Conservation (phyloP, 768 basidiomycete genomes). For the Cyclocybe cylindracea region DNA sequence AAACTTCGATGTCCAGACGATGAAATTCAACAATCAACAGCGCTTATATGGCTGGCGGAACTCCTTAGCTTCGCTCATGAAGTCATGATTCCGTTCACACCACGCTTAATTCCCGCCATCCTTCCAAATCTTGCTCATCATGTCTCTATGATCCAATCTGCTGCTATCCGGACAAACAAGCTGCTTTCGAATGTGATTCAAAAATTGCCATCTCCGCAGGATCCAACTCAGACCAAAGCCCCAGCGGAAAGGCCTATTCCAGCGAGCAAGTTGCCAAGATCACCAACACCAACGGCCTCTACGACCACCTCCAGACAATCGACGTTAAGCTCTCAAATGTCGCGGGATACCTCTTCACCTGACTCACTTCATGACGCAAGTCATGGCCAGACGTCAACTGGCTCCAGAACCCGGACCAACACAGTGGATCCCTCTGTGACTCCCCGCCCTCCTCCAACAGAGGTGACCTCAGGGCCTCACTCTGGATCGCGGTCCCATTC, state of each 20-base stretch:
- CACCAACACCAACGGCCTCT: conserved; percentile 56
- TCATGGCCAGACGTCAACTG: conserved; percentile 11
- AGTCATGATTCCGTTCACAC: conserved; percentile 93
- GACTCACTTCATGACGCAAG: conserved; percentile 39
- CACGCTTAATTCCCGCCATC: conserved; percentile 89
- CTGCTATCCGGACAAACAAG: conserved; percentile 85
- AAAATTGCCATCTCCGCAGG: conserved; percentile 72
- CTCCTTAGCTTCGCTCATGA: conserved; percentile 87
- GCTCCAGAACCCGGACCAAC: conserved; percentile 19
- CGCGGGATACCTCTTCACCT: conserved; percentile 49
- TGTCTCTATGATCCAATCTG: conserved; percentile 82
- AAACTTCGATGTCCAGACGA: conserved; percentile 58
- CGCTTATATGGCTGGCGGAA: conserved; percentile 91
- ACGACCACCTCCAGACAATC: conserved; percentile 50
- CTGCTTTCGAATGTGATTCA: conserved; percentile 85
- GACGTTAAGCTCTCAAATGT: conserved; percentile 40
- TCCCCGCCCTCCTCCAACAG: conserved; percentile 33
- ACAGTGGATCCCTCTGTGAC: conserved; percentile 39
- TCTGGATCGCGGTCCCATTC: conserved; percentile 63
- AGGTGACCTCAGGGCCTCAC: conserved; percentile 32
- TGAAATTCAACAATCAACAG: conserved; percentile 92
- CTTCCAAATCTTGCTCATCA: conserved; percentile 95
- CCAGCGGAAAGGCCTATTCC: conserved; percentile 28
- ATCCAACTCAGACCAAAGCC: conserved; percentile 33
- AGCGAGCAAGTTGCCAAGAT: conserved; percentile 43